A percentile compares a stretch with the other conserved stretches of the same genome.
phyloP scores from a whole-genome alignment of 139 green algal genomes.

The Diplosphaera chodatii region DNA sequence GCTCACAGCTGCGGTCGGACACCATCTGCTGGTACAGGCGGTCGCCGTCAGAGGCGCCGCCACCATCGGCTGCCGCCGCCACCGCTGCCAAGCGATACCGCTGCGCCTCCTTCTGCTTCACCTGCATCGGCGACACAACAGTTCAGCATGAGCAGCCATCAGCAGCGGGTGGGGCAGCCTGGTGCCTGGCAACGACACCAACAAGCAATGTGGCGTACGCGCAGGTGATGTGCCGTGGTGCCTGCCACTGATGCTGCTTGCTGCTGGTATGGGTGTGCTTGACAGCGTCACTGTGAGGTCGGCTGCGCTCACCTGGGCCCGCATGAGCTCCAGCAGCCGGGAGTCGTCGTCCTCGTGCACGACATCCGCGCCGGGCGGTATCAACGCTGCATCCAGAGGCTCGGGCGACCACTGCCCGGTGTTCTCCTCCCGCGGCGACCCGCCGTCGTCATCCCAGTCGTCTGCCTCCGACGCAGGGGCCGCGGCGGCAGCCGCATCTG shows the following conservation, averaged over 20 bases:
- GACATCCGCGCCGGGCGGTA: conserved; percentile 47
- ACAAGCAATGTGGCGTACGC: no score
- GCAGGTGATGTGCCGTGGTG: no score
- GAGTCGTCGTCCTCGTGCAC: conserved; percentile 70
- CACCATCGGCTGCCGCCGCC: conserved; percentile 11
- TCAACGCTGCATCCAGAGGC: conserved; percentile 37
- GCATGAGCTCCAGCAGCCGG: conserved; percentile 48
- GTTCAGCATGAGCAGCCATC: no score
- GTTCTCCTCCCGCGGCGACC: conserved; percentile 1
- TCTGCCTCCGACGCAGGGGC: no score
- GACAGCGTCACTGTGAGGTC: no score
- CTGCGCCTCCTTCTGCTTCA: conserved; percentile 19
- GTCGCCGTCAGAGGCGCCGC: conserved; percentile 22
- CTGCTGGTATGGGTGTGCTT: no score
- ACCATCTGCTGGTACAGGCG: conserved; percentile 37
- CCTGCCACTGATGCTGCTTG: no score
- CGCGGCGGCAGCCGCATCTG: no score
- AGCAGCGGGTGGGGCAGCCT: no score
- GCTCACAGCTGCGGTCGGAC: conserved; percentile 15
- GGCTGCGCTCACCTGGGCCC: conserved; percentile 56
- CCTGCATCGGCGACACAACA: no score
- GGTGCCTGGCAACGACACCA: no score
- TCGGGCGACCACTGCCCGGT: conserved; percentile 49
- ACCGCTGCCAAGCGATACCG: conserved; percentile 25
- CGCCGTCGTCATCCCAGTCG: conserved; percentile 5